phyloP scores from a whole-genome alignment of 768 basidiomycete genomes.

The Boletus rubropictus region DNA sequence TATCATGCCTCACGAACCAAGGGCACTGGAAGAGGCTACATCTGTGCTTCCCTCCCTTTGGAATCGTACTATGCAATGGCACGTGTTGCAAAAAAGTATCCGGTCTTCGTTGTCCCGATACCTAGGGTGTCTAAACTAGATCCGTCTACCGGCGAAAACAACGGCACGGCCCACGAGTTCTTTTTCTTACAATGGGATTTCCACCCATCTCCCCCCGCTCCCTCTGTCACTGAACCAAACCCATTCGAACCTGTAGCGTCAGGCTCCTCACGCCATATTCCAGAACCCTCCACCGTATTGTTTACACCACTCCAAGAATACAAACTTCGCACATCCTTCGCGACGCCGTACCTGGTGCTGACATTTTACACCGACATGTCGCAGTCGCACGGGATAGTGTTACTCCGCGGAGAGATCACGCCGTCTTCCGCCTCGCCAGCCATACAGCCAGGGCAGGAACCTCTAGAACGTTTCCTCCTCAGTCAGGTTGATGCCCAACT shows the following conservation, averaged over 20 bases:
- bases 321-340: slow-evolving; percentile 76
- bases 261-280: slow-evolving; percentile 32
- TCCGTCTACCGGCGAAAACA: slow-evolving; percentile 29
- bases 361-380: slow-evolving; percentile 91
- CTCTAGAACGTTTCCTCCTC: slow-evolving; percentile 45
- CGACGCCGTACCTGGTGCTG: slow-evolving; percentile 85
- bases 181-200: slow-evolving; percentile 89
- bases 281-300: slow-evolving; percentile 66
- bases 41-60: slow-evolving; percentile 78
- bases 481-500: slow-evolving; percentile 80
- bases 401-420: slow-evolving; percentile 89
- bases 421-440: slow-evolving; percentile 45
- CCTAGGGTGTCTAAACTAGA: slow-evolving; percentile 41
- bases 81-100: slow-evolving; percentile 55
- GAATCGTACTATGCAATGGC: slow-evolving; percentile 70
- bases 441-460: slow-evolving; percentile 29
- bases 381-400: slow-evolving; percentile 70
- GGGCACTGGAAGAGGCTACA: slow-evolving; percentile 76
- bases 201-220: slow-evolving; percentile 62
- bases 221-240: slow-evolving; percentile 40
- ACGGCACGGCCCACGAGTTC: slow-evolving; percentile 58
- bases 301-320: slow-evolving; percentile 95
- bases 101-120: slow-evolving; percentile 78
- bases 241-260: slow-evolving; percentile 36
- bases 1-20: slow-evolving; percentile 81